These are phyloP conservation scores for Digitaria exilis DNA, from an alignment of 202 grass and related monocot species.

Conservation along the genomic window DNA sequence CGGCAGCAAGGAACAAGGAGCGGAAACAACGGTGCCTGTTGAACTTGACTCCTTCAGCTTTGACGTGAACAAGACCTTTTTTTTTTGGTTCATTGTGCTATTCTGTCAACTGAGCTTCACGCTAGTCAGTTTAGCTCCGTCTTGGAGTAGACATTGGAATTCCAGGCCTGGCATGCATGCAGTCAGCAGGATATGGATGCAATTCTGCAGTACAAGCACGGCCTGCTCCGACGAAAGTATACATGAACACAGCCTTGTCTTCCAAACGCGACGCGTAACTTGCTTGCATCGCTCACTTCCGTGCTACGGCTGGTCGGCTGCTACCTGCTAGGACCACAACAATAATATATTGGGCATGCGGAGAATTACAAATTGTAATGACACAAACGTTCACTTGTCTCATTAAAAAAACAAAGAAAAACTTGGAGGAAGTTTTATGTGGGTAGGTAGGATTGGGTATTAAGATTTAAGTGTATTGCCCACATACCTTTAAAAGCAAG, in stretches of 20 bases:
- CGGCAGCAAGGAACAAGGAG: background rate
- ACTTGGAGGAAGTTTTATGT: background rate
- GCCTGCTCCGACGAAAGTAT: background rate
- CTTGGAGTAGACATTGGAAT: background rate
- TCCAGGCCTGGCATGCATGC: background rate
- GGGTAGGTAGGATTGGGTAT: background rate
- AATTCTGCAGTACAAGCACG: background rate
- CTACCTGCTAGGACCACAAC: background rate
- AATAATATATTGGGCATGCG: constrained; percentile 18
- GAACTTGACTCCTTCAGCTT: constrained; percentile 37
- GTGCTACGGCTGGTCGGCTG: background rate
- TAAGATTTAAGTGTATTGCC: background rate
- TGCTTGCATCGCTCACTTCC: background rate
- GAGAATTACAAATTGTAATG: background rate
- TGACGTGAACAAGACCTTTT: background rate
- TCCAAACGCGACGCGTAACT: background rate
- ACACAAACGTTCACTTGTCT: background rate
- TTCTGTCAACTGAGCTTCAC: constrained; percentile 12
- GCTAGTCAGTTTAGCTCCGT: constrained; percentile 34
- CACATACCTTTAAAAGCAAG: background rate
- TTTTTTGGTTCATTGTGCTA: background rate
- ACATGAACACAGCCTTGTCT: background rate
- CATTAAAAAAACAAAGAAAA: background rate
- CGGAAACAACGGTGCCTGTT: background rate
- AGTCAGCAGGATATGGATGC: constrained; percentile 22